Percentiles rank a stretch among this genome's conserved stretches.
Evolutionary conservation across 2,329 filamentous ascomycete genomes (phyloP).

Genomic region (Beauveria pseudobassiana): DNA sequence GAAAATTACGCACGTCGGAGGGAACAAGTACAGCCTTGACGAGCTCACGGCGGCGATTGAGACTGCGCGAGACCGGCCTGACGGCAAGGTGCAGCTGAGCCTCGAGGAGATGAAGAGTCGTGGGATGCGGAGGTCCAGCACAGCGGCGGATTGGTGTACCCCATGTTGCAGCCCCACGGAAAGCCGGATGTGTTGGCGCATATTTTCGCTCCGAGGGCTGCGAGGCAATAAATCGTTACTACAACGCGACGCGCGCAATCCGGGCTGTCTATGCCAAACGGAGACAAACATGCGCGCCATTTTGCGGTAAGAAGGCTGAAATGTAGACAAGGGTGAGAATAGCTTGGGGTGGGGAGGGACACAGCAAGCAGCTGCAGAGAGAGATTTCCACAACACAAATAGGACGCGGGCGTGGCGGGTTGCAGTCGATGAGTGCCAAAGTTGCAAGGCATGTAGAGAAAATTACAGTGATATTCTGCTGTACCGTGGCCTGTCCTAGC

Average conservation of each 20-base stretch:
- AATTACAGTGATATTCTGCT: not conserved
- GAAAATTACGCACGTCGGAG: slow-evolving; percentile 3
- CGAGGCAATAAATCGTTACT: not conserved
- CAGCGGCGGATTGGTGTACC: not conserved
- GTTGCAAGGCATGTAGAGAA: no score
- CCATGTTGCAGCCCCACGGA: not conserved
- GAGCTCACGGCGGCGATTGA: not conserved
- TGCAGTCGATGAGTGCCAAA: no score
- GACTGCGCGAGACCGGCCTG: slow-evolving; percentile 25
- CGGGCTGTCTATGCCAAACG: not conserved
- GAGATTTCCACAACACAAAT: no score
- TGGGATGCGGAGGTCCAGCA: not conserved
- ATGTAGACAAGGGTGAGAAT: no score
- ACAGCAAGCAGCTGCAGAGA: no score
- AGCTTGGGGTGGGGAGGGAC: no score
- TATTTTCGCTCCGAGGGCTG: not conserved
- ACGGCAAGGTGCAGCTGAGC: not conserved
- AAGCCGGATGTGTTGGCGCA: not conserved
- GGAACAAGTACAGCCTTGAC: not conserved
- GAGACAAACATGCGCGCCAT: not conserved
- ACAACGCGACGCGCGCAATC: not conserved
- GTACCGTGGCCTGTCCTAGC: not conserved
- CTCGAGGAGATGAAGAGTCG: not conserved
- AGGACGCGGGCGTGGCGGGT: no score
- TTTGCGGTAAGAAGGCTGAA: no score